These are phyloP conservation scores for Multifurca ochricompacta DNA, from an alignment of 768 basidiomycete genomes.

Conservation along the genomic window DNA sequence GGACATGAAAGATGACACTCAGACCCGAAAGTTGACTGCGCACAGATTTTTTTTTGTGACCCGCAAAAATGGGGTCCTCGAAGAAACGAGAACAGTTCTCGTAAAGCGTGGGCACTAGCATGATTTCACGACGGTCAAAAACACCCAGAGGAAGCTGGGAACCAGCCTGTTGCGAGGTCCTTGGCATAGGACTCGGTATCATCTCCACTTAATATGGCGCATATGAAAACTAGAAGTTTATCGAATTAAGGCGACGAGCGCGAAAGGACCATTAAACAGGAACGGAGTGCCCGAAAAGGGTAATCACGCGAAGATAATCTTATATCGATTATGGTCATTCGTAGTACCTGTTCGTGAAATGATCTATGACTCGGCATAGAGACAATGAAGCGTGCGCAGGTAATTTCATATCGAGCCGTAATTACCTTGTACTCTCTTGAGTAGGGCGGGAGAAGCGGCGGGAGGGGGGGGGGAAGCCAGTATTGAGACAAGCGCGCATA, in stretches of 20 bases:
- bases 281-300: background rate
- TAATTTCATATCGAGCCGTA: background rate
- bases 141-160: slow-evolving; percentile 10
- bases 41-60: background rate
- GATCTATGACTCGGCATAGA: background rate
- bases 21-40: background rate
- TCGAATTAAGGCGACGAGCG: background rate
- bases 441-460: background rate
- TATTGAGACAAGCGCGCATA: background rate
- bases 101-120: background rate
- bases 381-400: background rate
- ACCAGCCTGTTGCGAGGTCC: slow-evolving; percentile 5
- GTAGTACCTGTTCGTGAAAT: background rate
- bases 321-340: background rate
- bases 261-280: background rate
- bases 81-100: background rate
- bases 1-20: background rate
- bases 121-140: background rate
- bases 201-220: slow-evolving; percentile 5
- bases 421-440: slow-evolving; percentile 2
- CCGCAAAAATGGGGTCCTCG: background rate
- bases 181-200: slow-evolving; percentile 1
- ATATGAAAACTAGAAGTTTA: background rate
- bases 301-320: background rate
- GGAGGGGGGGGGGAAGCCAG: background rate